phyloP scores from a whole-genome alignment of 257 asterid genomes.

The Jacaranda mimosifolia region DNA sequence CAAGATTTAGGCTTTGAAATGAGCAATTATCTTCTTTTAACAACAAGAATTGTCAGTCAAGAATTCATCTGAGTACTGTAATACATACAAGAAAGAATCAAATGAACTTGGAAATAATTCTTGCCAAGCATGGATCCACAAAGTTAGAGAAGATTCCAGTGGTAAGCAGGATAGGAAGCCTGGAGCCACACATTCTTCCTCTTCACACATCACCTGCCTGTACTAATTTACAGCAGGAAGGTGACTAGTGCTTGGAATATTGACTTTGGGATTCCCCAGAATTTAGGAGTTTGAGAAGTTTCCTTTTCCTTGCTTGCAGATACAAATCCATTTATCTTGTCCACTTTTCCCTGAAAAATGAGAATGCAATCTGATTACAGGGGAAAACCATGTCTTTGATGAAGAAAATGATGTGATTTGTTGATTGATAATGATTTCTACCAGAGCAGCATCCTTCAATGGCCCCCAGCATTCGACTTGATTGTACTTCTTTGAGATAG shows the following conservation, averaged over 20 bases:
- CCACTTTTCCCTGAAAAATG: constrained; percentile 54
- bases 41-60: constrained; percentile 45
- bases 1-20: background rate
- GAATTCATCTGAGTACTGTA: constrained; percentile 34
- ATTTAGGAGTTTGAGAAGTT: constrained; percentile 28
- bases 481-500: constrained; percentile 64
- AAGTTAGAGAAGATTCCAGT: no score
- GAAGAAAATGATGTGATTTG: background rate
- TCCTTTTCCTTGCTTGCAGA: constrained; percentile 41
- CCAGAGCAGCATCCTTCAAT: constrained; percentile 64
- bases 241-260: constrained; percentile 69
- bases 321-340: constrained; percentile 35
- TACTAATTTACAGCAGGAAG: constrained; percentile 43
- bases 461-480: constrained; percentile 72
- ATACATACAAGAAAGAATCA: constrained; percentile 43
- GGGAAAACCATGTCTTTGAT: no score
- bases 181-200: background rate
- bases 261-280: constrained; percentile 53
- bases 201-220: background rate
- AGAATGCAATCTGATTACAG: background rate
- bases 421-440: constrained; percentile 14
- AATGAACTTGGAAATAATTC: constrained; percentile 42
- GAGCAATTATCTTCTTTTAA: constrained; percentile 22
- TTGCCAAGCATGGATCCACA: background rate
- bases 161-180: no score